These are phyloP conservation scores for Diplodia mutila DNA, from an alignment of 2,329 filamentous ascomycete species.

Conservation along the genomic window DNA sequence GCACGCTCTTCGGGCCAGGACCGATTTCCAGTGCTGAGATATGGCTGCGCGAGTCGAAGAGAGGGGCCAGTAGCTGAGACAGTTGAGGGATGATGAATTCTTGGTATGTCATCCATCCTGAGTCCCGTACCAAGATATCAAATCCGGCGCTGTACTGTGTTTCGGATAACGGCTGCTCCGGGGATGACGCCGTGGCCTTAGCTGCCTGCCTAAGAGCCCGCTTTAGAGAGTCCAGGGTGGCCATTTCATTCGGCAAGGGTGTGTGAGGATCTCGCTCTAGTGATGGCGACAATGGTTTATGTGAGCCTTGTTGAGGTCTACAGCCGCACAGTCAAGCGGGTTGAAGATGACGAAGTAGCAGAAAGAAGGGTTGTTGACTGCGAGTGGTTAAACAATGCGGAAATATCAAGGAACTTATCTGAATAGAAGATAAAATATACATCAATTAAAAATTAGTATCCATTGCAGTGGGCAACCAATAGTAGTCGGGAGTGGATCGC, in stretches of 20 bases:
- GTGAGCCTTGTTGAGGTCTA: slow-evolving; percentile 27
- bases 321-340: slow-evolving; percentile 26
- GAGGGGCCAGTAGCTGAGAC: slow-evolving; percentile 44
- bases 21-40: slow-evolving; percentile 64
- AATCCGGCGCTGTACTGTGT: slow-evolving; percentile 56
- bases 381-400: background rate
- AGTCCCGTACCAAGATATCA: slow-evolving; percentile 44
- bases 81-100: slow-evolving; percentile 60
- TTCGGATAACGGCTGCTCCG: slow-evolving; percentile 49
- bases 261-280: slow-evolving; percentile 26
- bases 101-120: slow-evolving; percentile 49
- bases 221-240: slow-evolving; percentile 52
- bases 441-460: background rate
- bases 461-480: background rate
- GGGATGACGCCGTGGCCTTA: slow-evolving; percentile 29
- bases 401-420: background rate
- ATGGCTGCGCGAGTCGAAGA: slow-evolving; percentile 46
- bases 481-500: background rate
- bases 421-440: background rate
- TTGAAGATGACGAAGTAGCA: slow-evolving; percentile 25
- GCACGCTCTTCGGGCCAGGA: slow-evolving; percentile 60
- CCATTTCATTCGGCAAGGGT: slow-evolving; percentile 39
- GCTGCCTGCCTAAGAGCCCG: slow-evolving; percentile 43
- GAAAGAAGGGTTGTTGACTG: slow-evolving; percentile 27
- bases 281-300: slow-evolving; percentile 27